Evolutionary conservation across 371 early-diverging fungal species (phyloP).

Genomic region (Syncephalastrum racemosum): DNA sequence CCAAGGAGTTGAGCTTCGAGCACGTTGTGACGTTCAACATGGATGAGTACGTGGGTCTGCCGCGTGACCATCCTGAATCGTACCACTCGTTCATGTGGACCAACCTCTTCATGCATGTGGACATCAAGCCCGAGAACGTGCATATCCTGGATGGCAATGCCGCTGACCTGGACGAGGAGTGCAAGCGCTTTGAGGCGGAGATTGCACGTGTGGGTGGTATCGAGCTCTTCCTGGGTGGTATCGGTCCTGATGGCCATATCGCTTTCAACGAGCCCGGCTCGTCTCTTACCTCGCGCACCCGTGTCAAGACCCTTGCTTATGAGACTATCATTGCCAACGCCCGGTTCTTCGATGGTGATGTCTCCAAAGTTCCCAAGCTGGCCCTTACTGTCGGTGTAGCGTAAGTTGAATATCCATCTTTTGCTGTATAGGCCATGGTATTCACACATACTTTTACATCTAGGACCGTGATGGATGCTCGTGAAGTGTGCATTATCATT

Average conservation of each 20-base stretch:
- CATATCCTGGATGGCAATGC: slow-evolving; percentile 66
- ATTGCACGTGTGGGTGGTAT: slow-evolving; percentile 62
- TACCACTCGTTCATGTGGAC: slow-evolving; percentile 65
- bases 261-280: slow-evolving; percentile 76
- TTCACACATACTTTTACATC: too few species aligned
- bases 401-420: slow-evolving; percentile 37
- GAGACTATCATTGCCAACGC: slow-evolving; percentile 74
- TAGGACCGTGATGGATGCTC: slow-evolving; percentile 79
- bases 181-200: slow-evolving; percentile 56
- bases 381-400: slow-evolving; percentile 72
- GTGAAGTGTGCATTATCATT: slow-evolving; percentile 80
- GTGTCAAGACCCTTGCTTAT: slow-evolving; percentile 73
- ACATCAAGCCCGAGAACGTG: slow-evolving; percentile 56
- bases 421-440: too few species aligned
- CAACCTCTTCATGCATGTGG: slow-evolving; percentile 59
- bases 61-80: slow-evolving; percentile 59
- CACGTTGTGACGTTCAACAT: slow-evolving; percentile 60
- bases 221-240: slow-evolving; percentile 60
- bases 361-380: slow-evolving; percentile 68
- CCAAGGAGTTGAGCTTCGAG: slow-evolving; percentile 57
- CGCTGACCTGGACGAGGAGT: slow-evolving; percentile 59
- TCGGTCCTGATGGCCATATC: slow-evolving; percentile 71
- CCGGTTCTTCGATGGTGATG: slow-evolving; percentile 71
- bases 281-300: slow-evolving; percentile 64
- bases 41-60: slow-evolving; percentile 61